Conservation (phyloP, 1,284 basidiomycete species). For the Microbotryum lychnidis-dioicae region DNA sequence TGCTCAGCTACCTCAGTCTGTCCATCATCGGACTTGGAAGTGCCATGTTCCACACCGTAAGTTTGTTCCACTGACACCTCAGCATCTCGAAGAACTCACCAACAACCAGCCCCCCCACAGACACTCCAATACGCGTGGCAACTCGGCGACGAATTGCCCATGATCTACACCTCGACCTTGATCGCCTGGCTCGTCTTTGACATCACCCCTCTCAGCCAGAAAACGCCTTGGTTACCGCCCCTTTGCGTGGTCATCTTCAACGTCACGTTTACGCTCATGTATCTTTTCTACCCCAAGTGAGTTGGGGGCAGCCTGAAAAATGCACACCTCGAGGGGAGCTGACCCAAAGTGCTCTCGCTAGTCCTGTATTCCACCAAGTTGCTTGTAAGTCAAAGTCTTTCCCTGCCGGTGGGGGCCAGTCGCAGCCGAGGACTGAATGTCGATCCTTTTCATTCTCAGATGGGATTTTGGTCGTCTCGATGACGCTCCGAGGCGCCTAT, state of each 20-base stretch:
- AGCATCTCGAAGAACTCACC: neutral
- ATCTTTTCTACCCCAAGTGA: constrained; percentile 6
- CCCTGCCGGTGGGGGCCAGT: too few relatives aligned
- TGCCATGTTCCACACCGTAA: constrained; percentile 4
- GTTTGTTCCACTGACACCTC: neutral
- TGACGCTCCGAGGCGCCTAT: neutral
- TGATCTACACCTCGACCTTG: constrained; percentile 2
- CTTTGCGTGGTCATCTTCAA: neutral
- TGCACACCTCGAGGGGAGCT: too few relatives aligned
- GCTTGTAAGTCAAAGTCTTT: neutral
- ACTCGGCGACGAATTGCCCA: constrained; percentile 7
- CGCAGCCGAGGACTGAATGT: too few relatives aligned
- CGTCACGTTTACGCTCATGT: constrained; percentile 3
- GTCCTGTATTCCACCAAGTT: constrained; percentile 12
- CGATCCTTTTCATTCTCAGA: neutral
- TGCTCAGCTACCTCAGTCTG: neutral
- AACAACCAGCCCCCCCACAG: neutral
- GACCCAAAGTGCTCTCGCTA: neutral
- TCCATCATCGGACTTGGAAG: constrained; percentile 4
- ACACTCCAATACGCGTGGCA: constrained; percentile 6
- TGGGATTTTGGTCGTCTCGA: constrained; percentile 1
- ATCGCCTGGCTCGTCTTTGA: constrained; percentile 7
- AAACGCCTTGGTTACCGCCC: neutral
- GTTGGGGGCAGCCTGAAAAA: neutral
- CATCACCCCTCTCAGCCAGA: neutral